Percentiles rank a stretch among this genome's conserved stretches.
These are phyloP conservation scores for Pyropia yezoensis DNA, from an alignment of 23 red algal genomes.

Conservation along the genomic window DNA sequence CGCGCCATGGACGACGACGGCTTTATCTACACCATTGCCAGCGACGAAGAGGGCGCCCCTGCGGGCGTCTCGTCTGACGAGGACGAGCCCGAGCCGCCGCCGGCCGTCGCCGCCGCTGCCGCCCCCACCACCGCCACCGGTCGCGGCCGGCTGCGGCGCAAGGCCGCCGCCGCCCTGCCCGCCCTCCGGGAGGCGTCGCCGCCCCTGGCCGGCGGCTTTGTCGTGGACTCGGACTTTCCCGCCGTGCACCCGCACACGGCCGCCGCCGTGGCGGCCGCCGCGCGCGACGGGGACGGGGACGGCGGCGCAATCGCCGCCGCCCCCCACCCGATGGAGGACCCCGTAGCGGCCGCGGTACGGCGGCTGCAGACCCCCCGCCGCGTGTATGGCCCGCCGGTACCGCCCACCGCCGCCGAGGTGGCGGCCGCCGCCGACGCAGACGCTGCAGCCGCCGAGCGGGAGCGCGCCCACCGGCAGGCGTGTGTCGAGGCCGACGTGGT, in stretches of 20 bases:
- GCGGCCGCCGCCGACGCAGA: too few species aligned
- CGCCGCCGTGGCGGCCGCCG: too few species aligned
- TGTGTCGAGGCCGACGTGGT: too few species aligned
- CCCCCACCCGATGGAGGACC: too few species aligned
- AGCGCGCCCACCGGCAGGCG: too few species aligned
- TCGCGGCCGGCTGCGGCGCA: not conserved
- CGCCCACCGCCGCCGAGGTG: too few species aligned
- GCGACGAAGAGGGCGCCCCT: slow-evolving; percentile 1
- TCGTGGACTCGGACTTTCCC: slow-evolving; percentile 16
- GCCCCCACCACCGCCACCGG: not conserved
- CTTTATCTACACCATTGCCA: slow-evolving; percentile 30
- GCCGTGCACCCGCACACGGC: slow-evolving; percentile 24
- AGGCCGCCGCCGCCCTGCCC: slow-evolving; percentile 15
- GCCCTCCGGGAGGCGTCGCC: slow-evolving; percentile 13
- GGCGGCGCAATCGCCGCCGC: too few species aligned
- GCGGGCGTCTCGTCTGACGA: slow-evolving; percentile 22
- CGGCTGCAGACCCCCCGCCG: too few species aligned
- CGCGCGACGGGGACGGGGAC: too few species aligned
- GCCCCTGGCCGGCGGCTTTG: slow-evolving; percentile 2
- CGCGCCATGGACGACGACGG: slow-evolving; percentile 23
- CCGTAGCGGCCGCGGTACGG: too few species aligned
- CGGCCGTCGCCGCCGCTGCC: slow-evolving; percentile 3
- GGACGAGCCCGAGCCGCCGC: slow-evolving; percentile 5
- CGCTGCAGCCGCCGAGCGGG: too few species aligned
- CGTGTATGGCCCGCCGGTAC: too few species aligned